Percentiles rank a stretch among this genome's conserved stretches.
Evolutionary conservation across 257 asterid genomes (phyloP).

Genomic region (Striga asiatica): DNA sequence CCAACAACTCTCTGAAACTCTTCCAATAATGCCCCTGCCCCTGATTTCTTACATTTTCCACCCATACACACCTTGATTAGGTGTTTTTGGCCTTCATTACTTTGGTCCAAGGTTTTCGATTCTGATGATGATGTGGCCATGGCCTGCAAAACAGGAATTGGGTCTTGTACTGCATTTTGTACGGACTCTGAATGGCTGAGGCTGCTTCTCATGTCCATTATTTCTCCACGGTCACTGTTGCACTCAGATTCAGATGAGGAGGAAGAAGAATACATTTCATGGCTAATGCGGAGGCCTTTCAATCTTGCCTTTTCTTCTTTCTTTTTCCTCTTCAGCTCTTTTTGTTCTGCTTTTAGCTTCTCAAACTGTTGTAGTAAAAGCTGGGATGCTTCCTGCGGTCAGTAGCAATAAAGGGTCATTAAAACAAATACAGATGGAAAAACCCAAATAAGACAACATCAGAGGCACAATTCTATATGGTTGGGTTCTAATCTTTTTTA

Average conservation of each 20-base stretch:
- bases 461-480: too few relatives aligned
- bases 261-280: conserved; percentile 26
- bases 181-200: conserved; percentile 9
- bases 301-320: conserved; percentile 38
- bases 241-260: conserved; percentile 51
- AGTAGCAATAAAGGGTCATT: too few relatives aligned
- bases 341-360: conserved; percentile 37
- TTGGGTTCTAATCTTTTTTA: too few relatives aligned
- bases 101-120: neutral
- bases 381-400: conserved; percentile 50
- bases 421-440: too few relatives aligned
- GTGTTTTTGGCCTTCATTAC: too few relatives aligned
- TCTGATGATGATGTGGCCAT: neutral
- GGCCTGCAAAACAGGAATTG: conserved; percentile 6
- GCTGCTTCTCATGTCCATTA: conserved; percentile 25
- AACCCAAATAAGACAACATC: too few relatives aligned
- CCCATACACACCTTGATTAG: conserved; percentile 91
- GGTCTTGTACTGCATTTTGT: conserved; percentile 12
- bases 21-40: conserved; percentile 42
- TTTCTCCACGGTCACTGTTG: conserved; percentile 55
- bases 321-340: conserved; percentile 28
- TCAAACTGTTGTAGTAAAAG: conserved; percentile 39
- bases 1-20: conserved; percentile 48
- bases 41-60: conserved; percentile 81
- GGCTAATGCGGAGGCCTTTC: conserved; percentile 12